Evolutionary conservation across 305 asterid genomes (phyloP).

Genomic region (Plantago rigida): DNA sequence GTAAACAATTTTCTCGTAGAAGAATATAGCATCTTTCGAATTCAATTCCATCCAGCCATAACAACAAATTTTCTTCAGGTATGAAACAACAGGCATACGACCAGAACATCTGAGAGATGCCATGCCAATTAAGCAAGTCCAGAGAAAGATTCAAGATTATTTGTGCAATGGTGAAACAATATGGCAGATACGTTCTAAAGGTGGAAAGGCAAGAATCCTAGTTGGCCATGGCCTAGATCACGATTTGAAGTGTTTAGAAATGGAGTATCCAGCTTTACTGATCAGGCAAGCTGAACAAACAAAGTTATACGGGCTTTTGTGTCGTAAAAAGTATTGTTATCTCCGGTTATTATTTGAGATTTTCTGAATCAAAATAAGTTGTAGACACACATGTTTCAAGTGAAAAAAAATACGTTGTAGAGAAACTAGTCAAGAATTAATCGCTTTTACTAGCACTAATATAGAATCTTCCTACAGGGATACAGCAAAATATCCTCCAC

Average conservation of each 20-base stretch:
- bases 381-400: slow-evolving; percentile 2
- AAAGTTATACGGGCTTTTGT: slow-evolving; percentile 7
- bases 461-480: slow-evolving; percentile 44
- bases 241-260: slow-evolving; percentile 68
- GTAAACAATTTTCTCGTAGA: slow-evolving; percentile 28
- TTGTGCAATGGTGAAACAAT: slow-evolving; percentile 81
- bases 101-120: slow-evolving; percentile 75
- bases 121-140: slow-evolving; percentile 56
- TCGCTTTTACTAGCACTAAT: slow-evolving; percentile 4
- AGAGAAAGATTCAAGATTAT: slow-evolving; percentile 70
- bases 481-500: slow-evolving; percentile 75
- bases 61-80: slow-evolving; percentile 38
- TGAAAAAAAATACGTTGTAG: not conserved
- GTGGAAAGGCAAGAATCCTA: slow-evolving; percentile 71
- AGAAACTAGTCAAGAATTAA: not conserved
- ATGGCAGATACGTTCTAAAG: slow-evolving; percentile 77
- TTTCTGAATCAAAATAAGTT: slow-evolving; percentile 1
- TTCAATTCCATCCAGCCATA: slow-evolving; percentile 8
- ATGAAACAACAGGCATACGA: slow-evolving; percentile 72
- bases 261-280: slow-evolving; percentile 56
- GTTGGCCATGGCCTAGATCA: slow-evolving; percentile 88
- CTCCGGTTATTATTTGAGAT: slow-evolving; percentile 10
- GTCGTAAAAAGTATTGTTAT: not conserved
- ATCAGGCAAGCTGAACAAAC: slow-evolving; percentile 45
- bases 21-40: slow-evolving; percentile 5